Evolutionary conservation across 2,329 filamentous ascomycete species (phyloP).

Genomic region (Graphiopsis chlorocephala): DNA sequence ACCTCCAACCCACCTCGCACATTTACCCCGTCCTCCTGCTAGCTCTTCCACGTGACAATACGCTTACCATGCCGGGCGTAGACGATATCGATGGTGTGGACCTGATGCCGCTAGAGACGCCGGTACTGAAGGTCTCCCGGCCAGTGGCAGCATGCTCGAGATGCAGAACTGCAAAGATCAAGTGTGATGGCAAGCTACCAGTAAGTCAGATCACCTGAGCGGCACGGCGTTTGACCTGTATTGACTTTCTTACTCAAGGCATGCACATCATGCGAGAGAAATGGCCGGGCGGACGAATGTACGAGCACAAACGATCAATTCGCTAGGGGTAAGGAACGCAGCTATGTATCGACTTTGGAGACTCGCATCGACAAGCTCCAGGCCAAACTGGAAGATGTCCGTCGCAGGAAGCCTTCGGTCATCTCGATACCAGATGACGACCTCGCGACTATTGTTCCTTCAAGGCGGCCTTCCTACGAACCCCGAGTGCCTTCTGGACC

Average conservation of each 20-base stretch:
- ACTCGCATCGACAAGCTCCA: constrained; percentile 85
- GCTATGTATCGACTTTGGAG: constrained; percentile 95
- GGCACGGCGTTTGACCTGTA: background rate
- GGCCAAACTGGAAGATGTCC: constrained; percentile 64
- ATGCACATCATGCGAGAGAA: constrained; percentile 92
- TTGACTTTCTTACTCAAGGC: constrained; percentile 43
- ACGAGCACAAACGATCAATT: constrained; percentile 96
- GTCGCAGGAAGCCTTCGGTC: constrained; percentile 69
- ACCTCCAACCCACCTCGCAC: background rate
- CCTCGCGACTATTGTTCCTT: constrained; percentile 32
- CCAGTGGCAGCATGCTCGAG: constrained; percentile 77
- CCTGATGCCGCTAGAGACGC: constrained; percentile 52
- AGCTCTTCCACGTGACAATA: background rate
- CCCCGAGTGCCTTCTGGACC: constrained; percentile 17
- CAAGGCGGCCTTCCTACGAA: constrained; percentile 48
- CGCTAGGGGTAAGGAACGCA: constrained; percentile 89
- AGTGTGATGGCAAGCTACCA: constrained; percentile 94
- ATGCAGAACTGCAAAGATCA: constrained; percentile 90
- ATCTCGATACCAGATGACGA: constrained; percentile 63
- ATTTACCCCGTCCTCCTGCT: background rate
- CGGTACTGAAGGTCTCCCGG: constrained; percentile 69
- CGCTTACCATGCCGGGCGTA: constrained; percentile 15
- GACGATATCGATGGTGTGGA: constrained; percentile 27
- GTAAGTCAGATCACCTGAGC: constrained; percentile 18
- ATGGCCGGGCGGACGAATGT: constrained; percentile 80